Base-by-base conservation (phyloP, 169 alveolate species). In the Haemoproteus tartakovskyi region DNA sequence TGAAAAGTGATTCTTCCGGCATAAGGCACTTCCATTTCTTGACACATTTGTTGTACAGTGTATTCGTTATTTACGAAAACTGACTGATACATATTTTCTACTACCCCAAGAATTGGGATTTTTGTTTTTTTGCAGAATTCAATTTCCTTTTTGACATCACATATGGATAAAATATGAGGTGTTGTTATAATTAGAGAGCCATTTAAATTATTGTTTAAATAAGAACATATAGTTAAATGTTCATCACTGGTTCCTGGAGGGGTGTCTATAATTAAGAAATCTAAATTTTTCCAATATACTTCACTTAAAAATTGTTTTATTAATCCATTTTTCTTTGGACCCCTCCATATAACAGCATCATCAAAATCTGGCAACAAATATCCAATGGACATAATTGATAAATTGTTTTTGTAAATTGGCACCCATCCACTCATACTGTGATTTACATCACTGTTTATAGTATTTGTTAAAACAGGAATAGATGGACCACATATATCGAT, bases 181-280 rank as follows among this genome's bases (percentile, higher is more conserved):
- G 99, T 97, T 0, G 99, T 78, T 37, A 89, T 79, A 52, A 86
- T 81, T 37, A 89, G 67, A 22, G 85, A 94, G 3, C 96, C 98
- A 64, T 89, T 89, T 4, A 93, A 56, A 12, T 79, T 80, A 50
- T 96, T 88, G 67, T 94, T 95, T 79, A 96, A 95, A 62, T 98
- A 95, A n/a, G n/a, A n/a, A n/a, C n/a, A n/a, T 30, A 97, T 89
- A 45, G 99, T 93, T 36, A 98, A 89, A 81, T 96, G 95, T 51
- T 97, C 96, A 82, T 98, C 99, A 36, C 99, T 98, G 4, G 99
- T 98, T 0, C 99, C 99, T 2, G 99, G 99, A 0, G 99, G 99
- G 61, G 97, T 85, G 87, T 98, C 99, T 36, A 98, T 89, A 9
- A 98, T 90, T 67, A 98, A 89, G 62, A 95, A 96, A 70, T 98